Evolutionary conservation across 805 yeast genomes (phyloP).

Genomic region (Pichia occidentalis): DNA sequence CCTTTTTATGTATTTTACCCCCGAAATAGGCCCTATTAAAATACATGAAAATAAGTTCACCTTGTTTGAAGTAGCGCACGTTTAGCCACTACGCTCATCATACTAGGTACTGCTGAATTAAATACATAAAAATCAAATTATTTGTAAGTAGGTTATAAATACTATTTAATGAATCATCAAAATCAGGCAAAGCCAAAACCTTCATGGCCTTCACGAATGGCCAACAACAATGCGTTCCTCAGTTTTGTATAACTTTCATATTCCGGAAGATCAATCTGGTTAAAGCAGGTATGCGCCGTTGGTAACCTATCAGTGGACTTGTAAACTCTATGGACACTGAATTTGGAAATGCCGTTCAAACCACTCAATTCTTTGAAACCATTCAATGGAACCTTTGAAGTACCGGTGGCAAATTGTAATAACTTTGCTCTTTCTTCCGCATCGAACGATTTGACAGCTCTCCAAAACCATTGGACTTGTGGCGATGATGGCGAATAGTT

Average conservation of each 20-base stretch:
- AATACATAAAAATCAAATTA: neutral
- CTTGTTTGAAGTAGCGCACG: too few species aligned
- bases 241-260: slow-evolving; percentile 84
- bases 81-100: too few species aligned
- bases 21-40: too few species aligned
- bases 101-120: too few species aligned
- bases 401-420: slow-evolving; percentile 94
- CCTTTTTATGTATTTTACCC: too few species aligned
- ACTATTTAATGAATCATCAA: neutral
- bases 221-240: slow-evolving; percentile 71
- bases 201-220: slow-evolving; percentile 91
- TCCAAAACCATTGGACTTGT: slow-evolving; percentile 96
- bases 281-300: slow-evolving; percentile 94
- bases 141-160: neutral
- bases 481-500: slow-evolving; percentile 78
- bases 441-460: slow-evolving; percentile 92
- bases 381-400: slow-evolving; percentile 89
- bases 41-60: neutral
- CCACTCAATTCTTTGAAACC: slow-evolving; percentile 91
- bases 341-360: slow-evolving; percentile 76
- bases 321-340: slow-evolving; percentile 84
- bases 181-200: slow-evolving; percentile 80
- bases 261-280: slow-evolving; percentile 89
- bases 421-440: slow-evolving; percentile 90
- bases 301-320: slow-evolving; percentile 85